Percentiles rank a stretch among this genome's conserved stretches.
These are phyloP conservation scores for Sequoia sempervirens DNA, from an alignment of 75 land plant genomes.

Conservation along the genomic window DNA sequence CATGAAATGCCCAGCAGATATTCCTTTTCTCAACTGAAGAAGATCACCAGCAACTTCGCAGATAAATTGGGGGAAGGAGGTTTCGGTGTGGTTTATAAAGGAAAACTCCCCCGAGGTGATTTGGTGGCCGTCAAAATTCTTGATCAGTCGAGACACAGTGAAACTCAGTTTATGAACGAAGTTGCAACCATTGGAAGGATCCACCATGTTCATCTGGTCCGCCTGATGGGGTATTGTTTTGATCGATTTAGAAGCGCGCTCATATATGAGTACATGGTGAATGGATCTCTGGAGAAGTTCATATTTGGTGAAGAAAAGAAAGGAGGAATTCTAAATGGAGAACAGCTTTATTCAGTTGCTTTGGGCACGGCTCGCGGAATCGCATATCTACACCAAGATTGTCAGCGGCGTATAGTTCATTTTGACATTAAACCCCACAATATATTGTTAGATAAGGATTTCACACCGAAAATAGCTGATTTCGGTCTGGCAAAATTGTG, in stretches of 20 bases:
- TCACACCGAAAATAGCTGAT: conserved; percentile 55
- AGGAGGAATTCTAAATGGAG: conserved; percentile 8
- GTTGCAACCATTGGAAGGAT: too few relatives aligned
- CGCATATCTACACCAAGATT: conserved; percentile 50
- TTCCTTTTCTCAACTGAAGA: background rate
- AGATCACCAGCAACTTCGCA: background rate
- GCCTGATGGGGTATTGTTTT: too few relatives aligned
- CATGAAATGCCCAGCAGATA: background rate
- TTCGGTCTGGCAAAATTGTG: conserved; percentile 35
- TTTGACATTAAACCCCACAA: conserved; percentile 65
- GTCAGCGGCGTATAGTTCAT: conserved; percentile 44
- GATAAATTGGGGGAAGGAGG: too few relatives aligned
- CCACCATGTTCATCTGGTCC: too few relatives aligned
- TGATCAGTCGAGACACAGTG: too few relatives aligned
- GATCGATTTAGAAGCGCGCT: too few relatives aligned
- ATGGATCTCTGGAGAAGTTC: conserved; percentile 17
- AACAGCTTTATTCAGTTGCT: conserved; percentile 21
- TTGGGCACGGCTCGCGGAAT: conserved; percentile 33
- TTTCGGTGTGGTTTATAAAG: too few relatives aligned
- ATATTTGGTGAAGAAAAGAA: conserved; percentile 3
- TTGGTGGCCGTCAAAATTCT: too few relatives aligned
- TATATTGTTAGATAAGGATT: conserved; percentile 41
- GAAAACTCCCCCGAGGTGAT: too few relatives aligned
- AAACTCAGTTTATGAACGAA: too few relatives aligned
- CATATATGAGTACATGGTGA: conserved; percentile 13